phyloP scores from a whole-genome alignment of 2,329 filamentous ascomycete genomes.

The Coniella vitis region DNA sequence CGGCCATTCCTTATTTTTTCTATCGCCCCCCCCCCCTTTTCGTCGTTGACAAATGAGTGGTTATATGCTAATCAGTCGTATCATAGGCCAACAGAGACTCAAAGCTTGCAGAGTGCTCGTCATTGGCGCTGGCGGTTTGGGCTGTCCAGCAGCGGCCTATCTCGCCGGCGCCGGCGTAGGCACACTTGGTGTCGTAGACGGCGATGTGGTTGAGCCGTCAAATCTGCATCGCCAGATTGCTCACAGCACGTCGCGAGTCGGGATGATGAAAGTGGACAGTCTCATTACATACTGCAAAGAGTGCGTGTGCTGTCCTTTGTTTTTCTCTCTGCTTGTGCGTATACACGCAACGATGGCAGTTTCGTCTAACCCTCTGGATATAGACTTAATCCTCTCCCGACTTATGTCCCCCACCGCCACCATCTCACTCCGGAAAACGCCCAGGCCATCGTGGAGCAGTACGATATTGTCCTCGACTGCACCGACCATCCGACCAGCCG shows the following conservation, averaged over 20 bases:
- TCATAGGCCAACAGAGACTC: constrained; percentile 70
- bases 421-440: constrained; percentile 67
- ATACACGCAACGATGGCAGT: not conserved
- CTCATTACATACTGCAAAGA: constrained; percentile 52
- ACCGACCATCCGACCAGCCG: constrained; percentile 89
- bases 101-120: constrained; percentile 67
- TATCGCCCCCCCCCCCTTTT: too few species aligned
- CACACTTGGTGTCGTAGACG: constrained; percentile 76
- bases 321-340: too few species aligned
- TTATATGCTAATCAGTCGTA: too few species aligned
- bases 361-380: too few species aligned
- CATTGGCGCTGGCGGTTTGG: constrained; percentile 81
- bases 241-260: constrained; percentile 65
- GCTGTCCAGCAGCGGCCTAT: constrained; percentile 89
- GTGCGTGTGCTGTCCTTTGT: constrained; percentile 31
- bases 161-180: constrained; percentile 85
- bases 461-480: constrained; percentile 87
- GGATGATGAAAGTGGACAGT: constrained; percentile 75
- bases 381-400: constrained; percentile 67
- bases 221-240: constrained; percentile 91
- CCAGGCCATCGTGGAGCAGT: constrained; percentile 55
- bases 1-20: too few species aligned
- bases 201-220: constrained; percentile 78
- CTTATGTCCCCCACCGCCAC: constrained; percentile 53
- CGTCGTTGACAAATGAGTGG: too few species aligned